Evolutionary conservation across 805 yeast genomes (phyloP).

Genomic region (Hanseniaspora jakobsenii): DNA sequence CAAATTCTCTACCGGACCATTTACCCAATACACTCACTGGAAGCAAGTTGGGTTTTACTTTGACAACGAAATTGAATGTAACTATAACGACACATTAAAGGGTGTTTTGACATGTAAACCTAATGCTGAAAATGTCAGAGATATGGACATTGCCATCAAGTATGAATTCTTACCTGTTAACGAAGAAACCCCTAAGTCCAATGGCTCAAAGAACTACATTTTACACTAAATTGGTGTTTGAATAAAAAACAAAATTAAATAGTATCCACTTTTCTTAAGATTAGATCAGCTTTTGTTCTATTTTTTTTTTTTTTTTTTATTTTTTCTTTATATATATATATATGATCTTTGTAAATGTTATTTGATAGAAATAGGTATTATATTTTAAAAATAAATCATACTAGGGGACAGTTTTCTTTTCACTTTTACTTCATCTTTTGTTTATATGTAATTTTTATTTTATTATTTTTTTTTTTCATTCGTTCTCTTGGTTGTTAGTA

Average conservation of each 20-base stretch:
- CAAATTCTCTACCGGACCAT: conserved; percentile 86
- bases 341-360: too few species aligned
- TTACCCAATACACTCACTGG: conserved; percentile 93
- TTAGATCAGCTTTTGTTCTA: not conserved
- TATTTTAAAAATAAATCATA: too few species aligned
- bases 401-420: too few species aligned
- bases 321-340: too few species aligned
- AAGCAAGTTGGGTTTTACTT: conserved; percentile 93
- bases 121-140: conserved; percentile 69
- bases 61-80: conserved; percentile 63
- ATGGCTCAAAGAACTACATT: conserved; percentile 42
- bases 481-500: too few species aligned
- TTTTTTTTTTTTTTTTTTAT: too few species aligned
- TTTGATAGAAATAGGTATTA: too few species aligned
- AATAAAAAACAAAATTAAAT: too few species aligned
- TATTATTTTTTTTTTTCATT: too few species aligned
- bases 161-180: conserved; percentile 36
- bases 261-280: too few species aligned
- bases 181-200: conserved; percentile 41
- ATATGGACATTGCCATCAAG: conserved; percentile 65
- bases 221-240: conserved; percentile 6
- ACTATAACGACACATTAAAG: conserved; percentile 60
- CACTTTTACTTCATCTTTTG: too few species aligned
- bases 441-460: too few species aligned
- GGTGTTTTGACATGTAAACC: conserved; percentile 71